Percentiles rank a stretch among this genome's conserved stretches.
These are phyloP conservation scores for Porogramme epimiltina DNA, from an alignment of 1,284 basidiomycete genomes.

Conservation along the genomic window DNA sequence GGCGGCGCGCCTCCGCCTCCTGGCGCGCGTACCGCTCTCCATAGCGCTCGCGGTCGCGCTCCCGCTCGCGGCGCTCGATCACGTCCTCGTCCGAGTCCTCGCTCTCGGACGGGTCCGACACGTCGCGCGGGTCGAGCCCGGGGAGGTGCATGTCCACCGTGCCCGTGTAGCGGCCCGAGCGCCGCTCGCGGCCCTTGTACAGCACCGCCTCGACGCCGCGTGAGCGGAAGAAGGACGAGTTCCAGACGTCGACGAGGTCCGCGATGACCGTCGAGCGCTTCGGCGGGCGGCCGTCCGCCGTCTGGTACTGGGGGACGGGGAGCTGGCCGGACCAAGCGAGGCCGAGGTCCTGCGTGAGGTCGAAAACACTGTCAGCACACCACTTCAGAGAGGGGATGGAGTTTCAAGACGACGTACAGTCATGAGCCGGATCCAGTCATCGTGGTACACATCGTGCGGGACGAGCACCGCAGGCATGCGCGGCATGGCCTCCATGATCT, in stretches of 20 bases:
- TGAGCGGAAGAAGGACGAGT: constrained; percentile 66
- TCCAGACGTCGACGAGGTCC: constrained; percentile 78
- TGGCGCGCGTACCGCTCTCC: constrained; percentile 37
- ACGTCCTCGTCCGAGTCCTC: constrained; percentile 41
- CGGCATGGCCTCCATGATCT: constrained; percentile 59
- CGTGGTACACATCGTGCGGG: constrained; percentile 74
- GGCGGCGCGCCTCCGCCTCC: constrained; percentile 43
- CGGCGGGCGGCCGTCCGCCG: constrained; percentile 47
- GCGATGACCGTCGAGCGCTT: constrained; percentile 61
- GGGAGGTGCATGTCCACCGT: constrained; percentile 54
- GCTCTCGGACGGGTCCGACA: constrained; percentile 33
- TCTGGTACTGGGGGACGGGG: constrained; percentile 52
- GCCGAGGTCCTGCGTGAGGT: constrained; percentile 62
- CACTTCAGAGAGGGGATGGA: neutral
- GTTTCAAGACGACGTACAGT: constrained; percentile 54
- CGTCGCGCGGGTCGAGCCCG: constrained; percentile 45
- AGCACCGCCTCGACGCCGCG: constrained; percentile 74
- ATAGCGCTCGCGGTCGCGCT: constrained; percentile 39
- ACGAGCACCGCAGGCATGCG: constrained; percentile 71
- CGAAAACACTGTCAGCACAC: no score
- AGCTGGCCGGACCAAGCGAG: constrained; percentile 74
- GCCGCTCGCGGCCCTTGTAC: constrained; percentile 74
- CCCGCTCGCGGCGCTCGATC: constrained; percentile 39
- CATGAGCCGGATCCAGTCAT: constrained; percentile 79
- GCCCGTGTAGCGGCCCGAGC: constrained; percentile 61